phyloP scores from a whole-genome alignment of 805 yeast species.

The Spathaspora passalidarum region DNA sequence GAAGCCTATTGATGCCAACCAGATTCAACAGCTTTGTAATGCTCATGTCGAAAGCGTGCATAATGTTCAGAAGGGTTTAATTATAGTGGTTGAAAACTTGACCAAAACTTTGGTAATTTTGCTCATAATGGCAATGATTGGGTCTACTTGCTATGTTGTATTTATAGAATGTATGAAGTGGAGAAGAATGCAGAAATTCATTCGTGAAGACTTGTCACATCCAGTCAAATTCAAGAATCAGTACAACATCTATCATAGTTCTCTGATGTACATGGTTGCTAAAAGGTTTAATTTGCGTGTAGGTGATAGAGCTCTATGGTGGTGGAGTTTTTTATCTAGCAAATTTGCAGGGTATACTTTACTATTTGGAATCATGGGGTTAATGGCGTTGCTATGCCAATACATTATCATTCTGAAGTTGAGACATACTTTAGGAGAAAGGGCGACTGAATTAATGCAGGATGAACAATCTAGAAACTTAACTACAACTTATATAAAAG shows the following conservation, averaged over 20 bases:
- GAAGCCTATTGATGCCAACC: slow-evolving; percentile 7
- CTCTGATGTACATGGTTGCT: slow-evolving; percentile 9
- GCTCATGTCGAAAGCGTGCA: slow-evolving; percentile 24
- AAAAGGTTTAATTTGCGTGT: slow-evolving; percentile 9
- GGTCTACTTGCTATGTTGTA: slow-evolving; percentile 40
- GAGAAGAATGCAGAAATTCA: slow-evolving; percentile 33
- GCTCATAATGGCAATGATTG: slow-evolving; percentile 30
- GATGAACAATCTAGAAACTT: background rate
- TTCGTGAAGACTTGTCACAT: slow-evolving; percentile 35
- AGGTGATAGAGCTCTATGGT: slow-evolving; percentile 32
- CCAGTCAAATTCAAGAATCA: slow-evolving; percentile 6
- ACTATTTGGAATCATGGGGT: slow-evolving; percentile 55
- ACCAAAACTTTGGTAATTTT: slow-evolving; percentile 37
- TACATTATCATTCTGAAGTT: slow-evolving; percentile 36
- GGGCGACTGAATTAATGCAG: background rate
- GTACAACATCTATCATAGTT: slow-evolving; percentile 11
- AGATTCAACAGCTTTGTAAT: slow-evolving; percentile 4
- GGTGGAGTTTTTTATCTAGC: slow-evolving; percentile 50
- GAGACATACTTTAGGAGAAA: background rate
- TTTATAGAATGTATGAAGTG: slow-evolving; percentile 40
- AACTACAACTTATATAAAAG: slow-evolving; percentile 9
- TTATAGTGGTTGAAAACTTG: slow-evolving; percentile 27
- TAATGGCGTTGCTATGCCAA: slow-evolving; percentile 55
- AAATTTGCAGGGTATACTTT: slow-evolving; percentile 49
- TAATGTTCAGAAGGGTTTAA: slow-evolving; percentile 29